Evolutionary conservation across 306 rosid genomes (phyloP).

Genomic region (Benincasa hispida): DNA sequence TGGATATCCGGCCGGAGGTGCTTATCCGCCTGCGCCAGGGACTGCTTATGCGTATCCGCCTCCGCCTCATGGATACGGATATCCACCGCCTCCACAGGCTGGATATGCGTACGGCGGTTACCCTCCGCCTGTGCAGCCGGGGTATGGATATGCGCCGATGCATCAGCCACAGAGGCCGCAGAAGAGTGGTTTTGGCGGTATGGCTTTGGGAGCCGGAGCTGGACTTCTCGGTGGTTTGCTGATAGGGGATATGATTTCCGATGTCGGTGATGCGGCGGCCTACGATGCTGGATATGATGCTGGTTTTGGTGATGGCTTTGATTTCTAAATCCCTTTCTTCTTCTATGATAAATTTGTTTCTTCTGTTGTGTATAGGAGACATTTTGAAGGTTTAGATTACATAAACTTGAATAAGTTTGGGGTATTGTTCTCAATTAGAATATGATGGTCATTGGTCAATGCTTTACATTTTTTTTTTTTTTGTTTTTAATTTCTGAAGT

Average conservation of each 20-base stretch:
- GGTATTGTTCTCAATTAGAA: neutral
- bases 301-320: constrained; percentile 15
- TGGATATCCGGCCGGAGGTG: constrained; percentile 5
- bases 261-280: constrained; percentile 8
- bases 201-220: constrained; percentile 35
- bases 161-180: constrained; percentile 18
- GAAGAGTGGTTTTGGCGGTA: constrained; percentile 4
- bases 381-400: neutral
- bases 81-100: constrained; percentile 18
- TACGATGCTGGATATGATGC: constrained; percentile 10
- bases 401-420: neutral
- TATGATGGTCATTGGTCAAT: neutral
- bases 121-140: constrained; percentile 12
- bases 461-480: neutral
- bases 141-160: constrained; percentile 9
- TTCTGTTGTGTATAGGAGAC: neutral
- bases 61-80: constrained; percentile 11
- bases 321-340: constrained; percentile 4
- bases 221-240: constrained; percentile 40
- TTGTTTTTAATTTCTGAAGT: neutral
- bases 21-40: constrained; percentile 4
- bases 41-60: constrained; percentile 20
- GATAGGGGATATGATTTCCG: constrained; percentile 33
- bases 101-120: constrained; percentile 24
- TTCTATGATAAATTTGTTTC: neutral